These are phyloP conservation scores for Candida adriatica DNA, from an alignment of 805 yeast genomes.

Conservation along the genomic window DNA sequence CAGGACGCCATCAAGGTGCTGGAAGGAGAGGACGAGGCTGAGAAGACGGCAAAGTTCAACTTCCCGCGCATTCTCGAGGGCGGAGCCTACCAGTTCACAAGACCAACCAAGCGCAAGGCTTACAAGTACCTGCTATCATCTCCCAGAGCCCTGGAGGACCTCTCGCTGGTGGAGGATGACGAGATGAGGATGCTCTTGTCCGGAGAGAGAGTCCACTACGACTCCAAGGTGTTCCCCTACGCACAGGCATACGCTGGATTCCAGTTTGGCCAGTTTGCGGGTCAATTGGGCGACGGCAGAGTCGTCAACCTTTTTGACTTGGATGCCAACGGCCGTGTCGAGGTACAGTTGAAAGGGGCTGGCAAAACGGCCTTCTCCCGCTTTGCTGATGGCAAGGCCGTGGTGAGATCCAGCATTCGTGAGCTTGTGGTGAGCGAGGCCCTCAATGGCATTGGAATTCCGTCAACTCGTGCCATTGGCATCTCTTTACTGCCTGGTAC, in stretches of 20 bases:
- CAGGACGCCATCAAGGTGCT: constrained; percentile 23
- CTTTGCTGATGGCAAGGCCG: constrained; percentile 97
- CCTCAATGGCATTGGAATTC: constrained; percentile 73
- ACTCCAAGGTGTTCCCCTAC: constrained; percentile 58
- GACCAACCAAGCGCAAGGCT: constrained; percentile 55
- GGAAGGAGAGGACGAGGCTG: constrained; percentile 18
- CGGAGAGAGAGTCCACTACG: constrained; percentile 46
- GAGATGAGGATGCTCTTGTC: constrained; percentile 48
- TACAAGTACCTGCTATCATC: constrained; percentile 53
- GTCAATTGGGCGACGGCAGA: constrained; percentile 95
- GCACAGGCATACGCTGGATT: constrained; percentile 93
- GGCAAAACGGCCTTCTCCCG: constrained; percentile 90
- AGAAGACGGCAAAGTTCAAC: constrained; percentile 30
- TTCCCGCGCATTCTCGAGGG: constrained; percentile 43
- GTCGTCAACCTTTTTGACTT: constrained; percentile 77
- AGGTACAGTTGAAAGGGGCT: constrained; percentile 83
- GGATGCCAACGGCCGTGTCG: constrained; percentile 40
- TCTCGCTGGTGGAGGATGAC: constrained; percentile 46
- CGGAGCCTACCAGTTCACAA: constrained; percentile 69
- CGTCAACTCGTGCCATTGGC: constrained; percentile 78
- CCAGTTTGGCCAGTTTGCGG: constrained; percentile 95
- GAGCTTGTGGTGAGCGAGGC: constrained; percentile 85
- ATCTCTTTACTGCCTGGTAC: constrained; percentile 69
- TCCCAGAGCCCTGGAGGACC: constrained; percentile 49
- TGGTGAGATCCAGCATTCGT: constrained; percentile 76